phyloP scores from a whole-genome alignment of 2,329 filamentous ascomycete species.

The Cladosporium sp. region DNA sequence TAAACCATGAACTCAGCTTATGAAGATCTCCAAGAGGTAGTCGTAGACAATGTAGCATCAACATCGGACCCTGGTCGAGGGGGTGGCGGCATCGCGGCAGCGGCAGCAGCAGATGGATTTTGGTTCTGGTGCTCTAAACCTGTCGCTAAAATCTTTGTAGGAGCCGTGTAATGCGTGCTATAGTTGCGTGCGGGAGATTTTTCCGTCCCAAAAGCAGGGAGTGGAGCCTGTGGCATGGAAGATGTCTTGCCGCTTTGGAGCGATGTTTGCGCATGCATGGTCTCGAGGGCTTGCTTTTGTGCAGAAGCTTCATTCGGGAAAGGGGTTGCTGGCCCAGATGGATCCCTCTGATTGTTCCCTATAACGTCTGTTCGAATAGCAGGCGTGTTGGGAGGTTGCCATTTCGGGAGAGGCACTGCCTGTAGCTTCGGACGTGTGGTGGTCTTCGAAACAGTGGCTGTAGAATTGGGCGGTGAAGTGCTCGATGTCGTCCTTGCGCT shows the following conservation, averaged over 20 bases:
- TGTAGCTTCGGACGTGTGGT: not conserved
- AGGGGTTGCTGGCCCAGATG: constrained; percentile 9
- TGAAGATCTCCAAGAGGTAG: constrained; percentile 8
- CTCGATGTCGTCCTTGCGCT: not conserved
- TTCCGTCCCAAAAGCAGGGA: not conserved
- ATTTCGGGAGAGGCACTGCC: constrained; percentile 1
- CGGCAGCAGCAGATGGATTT: not conserved
- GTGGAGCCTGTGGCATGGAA: not conserved
- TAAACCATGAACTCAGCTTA: not conserved
- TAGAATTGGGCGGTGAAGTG: not conserved
- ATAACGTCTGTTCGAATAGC: not conserved
- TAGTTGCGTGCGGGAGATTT: not conserved
- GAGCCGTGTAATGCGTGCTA: not conserved
- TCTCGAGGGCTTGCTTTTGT: not conserved
- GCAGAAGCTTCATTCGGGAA: not conserved
- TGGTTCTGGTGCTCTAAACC: not conserved
- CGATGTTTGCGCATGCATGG: not conserved
- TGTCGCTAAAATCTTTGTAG: not conserved
- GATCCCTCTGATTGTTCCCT: constrained; percentile 4
- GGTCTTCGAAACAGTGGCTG: not conserved
- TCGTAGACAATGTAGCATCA: not conserved
- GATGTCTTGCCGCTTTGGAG: not conserved
- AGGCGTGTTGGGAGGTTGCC: constrained; percentile 4
- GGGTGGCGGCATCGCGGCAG: constrained; percentile 6
- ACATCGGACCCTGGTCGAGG: not conserved